Base-by-base conservation (phyloP, 345 rosid species). In the Punica granatum region DNA sequence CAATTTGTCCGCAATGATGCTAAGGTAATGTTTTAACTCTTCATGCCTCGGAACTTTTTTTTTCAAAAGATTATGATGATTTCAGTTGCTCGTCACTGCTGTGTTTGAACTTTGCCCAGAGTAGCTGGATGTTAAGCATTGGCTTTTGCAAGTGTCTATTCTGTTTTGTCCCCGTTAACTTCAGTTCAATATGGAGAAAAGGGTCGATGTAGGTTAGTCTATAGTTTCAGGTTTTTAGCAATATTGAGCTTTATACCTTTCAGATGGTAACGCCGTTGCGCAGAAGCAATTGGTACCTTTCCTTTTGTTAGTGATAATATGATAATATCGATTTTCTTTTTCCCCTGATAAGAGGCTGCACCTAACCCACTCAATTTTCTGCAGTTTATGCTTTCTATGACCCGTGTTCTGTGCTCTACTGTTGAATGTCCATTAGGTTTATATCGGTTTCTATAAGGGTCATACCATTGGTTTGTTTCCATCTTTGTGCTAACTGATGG, bases 1-100 rank as follows among this genome's bases (percentile, higher is more conserved):
- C 95, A 90, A 66, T 90, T 86, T 71, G 95, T 90, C 28, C 92
- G 97, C 62, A 90, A 90, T 23, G 92, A 86, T 79, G 95, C 95
- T 2, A 88, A 85, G 91, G 97, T 86, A 77, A 65, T 28, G 10
- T 28, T 59, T 43, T 18, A 14, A 43, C 48, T 43, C 15, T 5
- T 42, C 7, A 42, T 5, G 46, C 15, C 48, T 43, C 18, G n/a
- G n/a, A n/a, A n/a, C n/a, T n/a, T n/a, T n/a, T n/a, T n/a, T n/a
- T 12, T 3, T 43, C 14, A 18, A 3, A 43, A 2, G 14, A 43
- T 12, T 11, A 43, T 43, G 48, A 43, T 43, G 42, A n/a, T n/a
- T n/a, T n/a, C 42, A 13, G 11, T 0, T 4, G 3, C 14, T 11
- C 3, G 48, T 43, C 16, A 3, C 14, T 18, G 14, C 1, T 42